Percentiles rank a stretch among this genome's conserved stretches.
These are phyloP conservation scores for Cyberlindnera subsufficiens DNA, from an alignment of 805 yeast genomes.

Conservation along the genomic window DNA sequence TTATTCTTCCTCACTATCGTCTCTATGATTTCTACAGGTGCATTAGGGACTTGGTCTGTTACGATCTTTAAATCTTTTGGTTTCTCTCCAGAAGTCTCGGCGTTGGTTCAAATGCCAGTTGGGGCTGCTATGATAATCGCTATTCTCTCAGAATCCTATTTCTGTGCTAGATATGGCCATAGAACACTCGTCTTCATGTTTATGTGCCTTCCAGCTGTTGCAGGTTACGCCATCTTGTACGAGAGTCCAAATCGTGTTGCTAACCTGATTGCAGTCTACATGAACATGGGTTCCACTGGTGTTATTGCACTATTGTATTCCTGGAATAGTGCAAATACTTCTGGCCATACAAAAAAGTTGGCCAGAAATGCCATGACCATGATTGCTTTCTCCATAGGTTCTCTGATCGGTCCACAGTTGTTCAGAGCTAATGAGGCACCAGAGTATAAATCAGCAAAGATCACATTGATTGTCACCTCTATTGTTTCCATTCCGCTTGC, in stretches of 20 bases:
- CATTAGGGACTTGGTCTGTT: slow-evolving; percentile 29
- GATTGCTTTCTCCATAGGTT: slow-evolving; percentile 53
- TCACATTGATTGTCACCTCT: slow-evolving; percentile 47
- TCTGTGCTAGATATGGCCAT: slow-evolving; percentile 30
- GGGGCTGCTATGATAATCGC: slow-evolving; percentile 43
- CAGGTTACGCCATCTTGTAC: slow-evolving; percentile 42
- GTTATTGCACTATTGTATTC: slow-evolving; percentile 52
- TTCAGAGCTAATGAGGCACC: slow-evolving; percentile 49
- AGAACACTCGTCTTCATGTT: slow-evolving; percentile 31
- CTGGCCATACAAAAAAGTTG: slow-evolving; percentile 55
- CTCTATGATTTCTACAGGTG: slow-evolving; percentile 47
- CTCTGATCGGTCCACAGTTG: slow-evolving; percentile 60
- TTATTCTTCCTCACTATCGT: slow-evolving; percentile 37
- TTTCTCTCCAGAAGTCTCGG: slow-evolving; percentile 34
- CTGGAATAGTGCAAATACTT: slow-evolving; percentile 58
- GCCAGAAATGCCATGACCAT: slow-evolving; percentile 48
- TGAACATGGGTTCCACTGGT: slow-evolving; percentile 50
- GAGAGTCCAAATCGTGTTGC: slow-evolving; percentile 36
- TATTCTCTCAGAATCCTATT: slow-evolving; percentile 33
- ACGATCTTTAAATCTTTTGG: slow-evolving; percentile 41
- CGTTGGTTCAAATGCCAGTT: slow-evolving; percentile 50
- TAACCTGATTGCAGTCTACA: slow-evolving; percentile 42
- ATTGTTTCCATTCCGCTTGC: slow-evolving; percentile 39
- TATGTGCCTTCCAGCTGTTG: slow-evolving; percentile 42
- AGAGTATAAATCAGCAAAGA: slow-evolving; percentile 50